A percentile compares a stretch with the other conserved stretches of the same genome.
Evolutionary conservation across 495 filamentous ascomycete species (phyloP).

Genomic region (Aspergillus affinis): DNA sequence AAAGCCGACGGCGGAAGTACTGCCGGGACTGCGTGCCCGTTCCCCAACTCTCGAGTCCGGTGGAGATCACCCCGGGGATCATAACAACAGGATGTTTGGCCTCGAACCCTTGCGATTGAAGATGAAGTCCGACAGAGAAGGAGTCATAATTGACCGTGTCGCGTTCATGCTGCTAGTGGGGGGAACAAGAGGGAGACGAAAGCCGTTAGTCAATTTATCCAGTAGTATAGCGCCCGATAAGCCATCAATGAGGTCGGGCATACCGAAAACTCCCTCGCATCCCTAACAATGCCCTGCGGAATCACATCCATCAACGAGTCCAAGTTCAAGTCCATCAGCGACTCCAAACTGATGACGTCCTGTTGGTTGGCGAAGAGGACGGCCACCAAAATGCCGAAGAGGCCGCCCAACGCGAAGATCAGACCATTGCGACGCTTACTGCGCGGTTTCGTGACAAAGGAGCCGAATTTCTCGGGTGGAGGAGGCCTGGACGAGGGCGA

Average conservation of each 20-base stretch:
- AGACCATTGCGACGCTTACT: slow-evolving; percentile 71
- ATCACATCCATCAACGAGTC: slow-evolving; percentile 79
- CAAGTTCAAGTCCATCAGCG: slow-evolving; percentile 77
- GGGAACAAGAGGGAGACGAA: background rate
- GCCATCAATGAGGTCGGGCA: slow-evolving; percentile 7
- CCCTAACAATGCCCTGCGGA: slow-evolving; percentile 75
- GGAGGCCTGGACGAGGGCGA: background rate
- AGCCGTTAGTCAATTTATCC: background rate
- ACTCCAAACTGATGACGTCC: slow-evolving; percentile 80
- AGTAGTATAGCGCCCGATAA: background rate
- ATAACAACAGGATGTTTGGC: slow-evolving; percentile 90
- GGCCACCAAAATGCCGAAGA: slow-evolving; percentile 80
- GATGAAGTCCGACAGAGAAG: slow-evolving; percentile 82
- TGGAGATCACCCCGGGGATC: slow-evolving; percentile 97
- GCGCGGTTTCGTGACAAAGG: slow-evolving; percentile 48
- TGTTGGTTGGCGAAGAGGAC: slow-evolving; percentile 82
- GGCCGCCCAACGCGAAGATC: slow-evolving; percentile 78
- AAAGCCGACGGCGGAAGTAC: slow-evolving; percentile 90
- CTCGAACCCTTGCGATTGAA: slow-evolving; percentile 76
- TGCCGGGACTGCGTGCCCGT: slow-evolving; percentile 75
- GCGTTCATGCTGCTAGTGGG: slow-evolving; percentile 72
- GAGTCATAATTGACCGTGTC: slow-evolving; percentile 90
- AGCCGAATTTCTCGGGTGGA: slow-evolving; percentile 31
- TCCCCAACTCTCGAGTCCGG: slow-evolving; percentile 94
- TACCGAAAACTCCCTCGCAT: slow-evolving; percentile 82